Conservation (phyloP, 257 asterid genomes). For the Avicennia marina region DNA sequence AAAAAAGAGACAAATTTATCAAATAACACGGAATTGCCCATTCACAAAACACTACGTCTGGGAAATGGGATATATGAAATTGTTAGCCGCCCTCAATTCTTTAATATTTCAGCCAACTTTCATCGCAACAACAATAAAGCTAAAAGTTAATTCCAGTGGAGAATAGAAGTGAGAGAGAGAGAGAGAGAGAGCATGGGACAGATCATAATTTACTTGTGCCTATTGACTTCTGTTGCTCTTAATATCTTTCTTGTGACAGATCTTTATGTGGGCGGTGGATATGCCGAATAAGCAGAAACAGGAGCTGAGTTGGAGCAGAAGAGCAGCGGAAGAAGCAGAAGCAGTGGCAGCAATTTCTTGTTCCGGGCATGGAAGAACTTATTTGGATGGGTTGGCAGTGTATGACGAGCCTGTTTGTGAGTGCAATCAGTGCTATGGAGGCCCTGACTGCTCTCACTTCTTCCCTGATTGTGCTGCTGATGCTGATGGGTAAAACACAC, state of each 20-base stretch:
- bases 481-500: slow-evolving; percentile 50
- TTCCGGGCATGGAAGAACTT: slow-evolving; percentile 54
- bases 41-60: too few relatives aligned
- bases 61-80: too few relatives aligned
- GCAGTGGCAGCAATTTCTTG: slow-evolving; percentile 31
- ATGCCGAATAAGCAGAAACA: background rate
- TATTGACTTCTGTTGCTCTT: slow-evolving; percentile 27
- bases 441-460: slow-evolving; percentile 45
- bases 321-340: slow-evolving; percentile 56
- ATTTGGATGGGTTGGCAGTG: slow-evolving; percentile 26
- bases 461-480: slow-evolving; percentile 42
- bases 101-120: too few relatives aligned
- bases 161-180: too few relatives aligned
- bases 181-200: too few relatives aligned
- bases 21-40: too few relatives aligned
- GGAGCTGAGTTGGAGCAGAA: slow-evolving; percentile 36
- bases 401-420: slow-evolving; percentile 52
- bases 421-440: slow-evolving; percentile 57
- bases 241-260: slow-evolving; percentile 26
- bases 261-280: background rate
- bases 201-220: background rate
- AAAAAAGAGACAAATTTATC: too few relatives aligned
- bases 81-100: too few relatives aligned
- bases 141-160: too few relatives aligned
- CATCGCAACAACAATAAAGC: too few relatives aligned